phyloP scores from a whole-genome alignment of 225 moss, liverwort and hornwort species.

The Pseudisothecium myosuroides region DNA sequence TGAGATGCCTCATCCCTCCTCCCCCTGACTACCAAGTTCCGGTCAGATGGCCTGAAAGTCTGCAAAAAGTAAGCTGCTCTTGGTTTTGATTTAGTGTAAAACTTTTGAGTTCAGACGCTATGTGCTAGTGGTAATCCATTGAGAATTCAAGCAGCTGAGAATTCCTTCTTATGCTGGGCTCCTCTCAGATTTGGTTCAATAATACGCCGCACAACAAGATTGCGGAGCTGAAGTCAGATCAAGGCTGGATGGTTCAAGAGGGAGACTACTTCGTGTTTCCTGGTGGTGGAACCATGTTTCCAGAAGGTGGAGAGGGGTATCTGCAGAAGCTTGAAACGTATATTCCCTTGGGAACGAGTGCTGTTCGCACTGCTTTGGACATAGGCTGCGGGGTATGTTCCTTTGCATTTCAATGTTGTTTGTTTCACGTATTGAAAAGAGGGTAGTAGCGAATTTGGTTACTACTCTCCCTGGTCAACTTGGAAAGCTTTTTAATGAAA shows the following conservation, averaged over 20 bases:
- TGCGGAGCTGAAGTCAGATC: conserved; percentile 46
- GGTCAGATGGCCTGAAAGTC: conserved; percentile 44
- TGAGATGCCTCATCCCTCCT: conserved; percentile 48
- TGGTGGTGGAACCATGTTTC: conserved; percentile 62
- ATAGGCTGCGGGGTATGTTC: conserved; percentile 52
- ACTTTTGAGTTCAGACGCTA: background rate
- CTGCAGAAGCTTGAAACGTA: conserved; percentile 31
- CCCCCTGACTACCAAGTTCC: conserved; percentile 46
- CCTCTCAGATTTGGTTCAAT: conserved; percentile 42
- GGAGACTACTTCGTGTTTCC: conserved; percentile 46
- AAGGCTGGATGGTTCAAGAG: conserved; percentile 57
- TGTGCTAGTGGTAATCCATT: background rate
- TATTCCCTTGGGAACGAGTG: conserved; percentile 27
- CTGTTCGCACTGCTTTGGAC: conserved; percentile 52
- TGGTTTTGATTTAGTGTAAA: background rate
- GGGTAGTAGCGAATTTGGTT: background rate
- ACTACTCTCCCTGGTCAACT: background rate
- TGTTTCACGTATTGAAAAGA: background rate
- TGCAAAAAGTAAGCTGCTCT: conserved; percentile 21
- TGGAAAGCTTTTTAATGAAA: background rate
- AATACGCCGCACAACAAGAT: conserved; percentile 52
- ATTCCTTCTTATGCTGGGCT: background rate
- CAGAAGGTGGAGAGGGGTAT: conserved; percentile 43
- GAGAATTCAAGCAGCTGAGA: background rate
- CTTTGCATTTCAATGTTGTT: background rate